phyloP scores from a whole-genome alignment of 2,329 filamentous ascomycete species.

The Alternaria infectoria region DNA sequence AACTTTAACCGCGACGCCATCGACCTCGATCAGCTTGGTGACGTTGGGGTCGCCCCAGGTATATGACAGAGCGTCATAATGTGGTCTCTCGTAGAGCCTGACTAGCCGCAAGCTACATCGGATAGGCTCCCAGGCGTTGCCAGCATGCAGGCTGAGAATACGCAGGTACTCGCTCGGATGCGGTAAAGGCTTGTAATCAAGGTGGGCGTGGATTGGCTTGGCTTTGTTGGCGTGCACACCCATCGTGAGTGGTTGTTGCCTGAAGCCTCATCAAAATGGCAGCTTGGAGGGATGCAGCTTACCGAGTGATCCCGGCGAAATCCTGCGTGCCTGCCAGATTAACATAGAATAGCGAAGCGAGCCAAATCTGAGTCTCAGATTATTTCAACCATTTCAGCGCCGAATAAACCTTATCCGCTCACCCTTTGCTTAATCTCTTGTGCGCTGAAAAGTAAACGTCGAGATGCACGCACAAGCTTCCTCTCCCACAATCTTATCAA shows the following conservation, averaged over 20 bases:
- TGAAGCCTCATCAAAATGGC: not conserved
- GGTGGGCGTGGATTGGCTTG: not conserved
- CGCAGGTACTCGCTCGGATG: not conserved
- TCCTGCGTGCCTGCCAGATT: not conserved
- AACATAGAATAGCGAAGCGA: not conserved
- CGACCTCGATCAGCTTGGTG: not conserved
- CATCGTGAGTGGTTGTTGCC: not conserved
- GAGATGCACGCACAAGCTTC: not conserved
- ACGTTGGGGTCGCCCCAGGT: slow-evolving; percentile 3
- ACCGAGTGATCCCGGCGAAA: not conserved
- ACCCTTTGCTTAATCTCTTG: not conserved
- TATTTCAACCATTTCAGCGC: not conserved
- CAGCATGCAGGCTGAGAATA: not conserved
- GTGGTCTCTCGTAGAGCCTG: slow-evolving; percentile 2
- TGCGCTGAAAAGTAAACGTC: not conserved
- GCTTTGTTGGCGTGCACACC: not conserved
- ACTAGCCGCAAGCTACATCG: not conserved
- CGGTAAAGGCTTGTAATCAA: not conserved
- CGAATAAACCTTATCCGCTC: not conserved
- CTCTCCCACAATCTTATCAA: not conserved
- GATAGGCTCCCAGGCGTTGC: not conserved
- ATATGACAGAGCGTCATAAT: slow-evolving; percentile 16
- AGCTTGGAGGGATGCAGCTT: not conserved
- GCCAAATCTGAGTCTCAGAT: not conserved
- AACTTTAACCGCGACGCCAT: not conserved